phyloP scores from a whole-genome alignment of 345 rosid genomes.

The Kernera saxatilis region DNA sequence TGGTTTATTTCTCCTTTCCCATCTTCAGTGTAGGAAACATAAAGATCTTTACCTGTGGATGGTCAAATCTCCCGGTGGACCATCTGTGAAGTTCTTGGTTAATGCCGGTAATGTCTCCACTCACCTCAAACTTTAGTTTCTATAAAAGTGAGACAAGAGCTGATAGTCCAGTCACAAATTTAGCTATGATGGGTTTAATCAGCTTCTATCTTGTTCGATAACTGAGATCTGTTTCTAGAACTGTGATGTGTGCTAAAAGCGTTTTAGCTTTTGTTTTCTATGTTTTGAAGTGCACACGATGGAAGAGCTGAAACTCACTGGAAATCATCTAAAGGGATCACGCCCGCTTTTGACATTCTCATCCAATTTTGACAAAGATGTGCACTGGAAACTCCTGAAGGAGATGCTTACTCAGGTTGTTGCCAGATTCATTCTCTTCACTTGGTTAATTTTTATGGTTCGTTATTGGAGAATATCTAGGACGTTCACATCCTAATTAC shows the following conservation, averaged over 20 bases:
- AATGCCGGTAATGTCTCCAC: conserved; percentile 62
- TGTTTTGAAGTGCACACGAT: conserved; percentile 69
- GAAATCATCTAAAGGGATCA: conserved; percentile 86
- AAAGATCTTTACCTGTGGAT: conserved; percentile 90
- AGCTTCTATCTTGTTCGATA: background rate
- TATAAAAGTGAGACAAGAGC: background rate
- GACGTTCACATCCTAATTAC: background rate
- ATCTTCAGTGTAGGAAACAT: conserved; percentile 83
- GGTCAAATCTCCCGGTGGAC: conserved; percentile 75
- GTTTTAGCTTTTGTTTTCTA: conserved; percentile 1
- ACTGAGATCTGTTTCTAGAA: background rate
- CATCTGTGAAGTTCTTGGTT: conserved; percentile 91
- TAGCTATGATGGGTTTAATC: background rate
- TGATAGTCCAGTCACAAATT: background rate
- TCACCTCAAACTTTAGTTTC: background rate
- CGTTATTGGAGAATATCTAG: background rate
- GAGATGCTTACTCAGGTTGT: conserved; percentile 76
- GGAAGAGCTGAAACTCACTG: conserved; percentile 96
- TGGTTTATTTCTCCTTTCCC: background rate
- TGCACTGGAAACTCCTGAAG: conserved; percentile 88
- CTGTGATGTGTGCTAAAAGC: background rate
- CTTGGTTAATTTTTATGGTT: background rate
- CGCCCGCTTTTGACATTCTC: conserved; percentile 86
- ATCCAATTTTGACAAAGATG: conserved; percentile 69
- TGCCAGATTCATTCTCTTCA: background rate